Evolutionary conservation across 306 rosid species (phyloP).

Genomic region (Lablab purpureus): DNA sequence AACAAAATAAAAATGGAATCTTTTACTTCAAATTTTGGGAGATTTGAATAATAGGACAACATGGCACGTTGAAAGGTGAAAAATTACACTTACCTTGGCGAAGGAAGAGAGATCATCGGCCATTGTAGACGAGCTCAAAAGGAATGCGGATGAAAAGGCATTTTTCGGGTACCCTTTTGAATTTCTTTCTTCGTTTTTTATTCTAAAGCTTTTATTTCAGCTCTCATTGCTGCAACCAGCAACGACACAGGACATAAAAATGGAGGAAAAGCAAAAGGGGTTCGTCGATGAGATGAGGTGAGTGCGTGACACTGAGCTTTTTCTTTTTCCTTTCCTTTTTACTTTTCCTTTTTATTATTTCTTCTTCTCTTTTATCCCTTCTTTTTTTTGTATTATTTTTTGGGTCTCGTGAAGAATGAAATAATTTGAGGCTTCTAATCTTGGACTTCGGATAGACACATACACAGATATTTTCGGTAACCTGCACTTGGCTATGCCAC

Average conservation of each 20-base stretch:
- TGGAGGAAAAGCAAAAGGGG: slow-evolving; percentile 51
- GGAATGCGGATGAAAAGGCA: slow-evolving; percentile 70
- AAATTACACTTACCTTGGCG: slow-evolving; percentile 66
- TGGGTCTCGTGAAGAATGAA: slow-evolving; percentile 36
- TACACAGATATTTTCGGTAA: not conserved
- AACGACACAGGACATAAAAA: not conserved
- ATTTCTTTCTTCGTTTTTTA: slow-evolving; percentile 15
- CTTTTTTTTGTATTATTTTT: not conserved
- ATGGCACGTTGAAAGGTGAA: not conserved
- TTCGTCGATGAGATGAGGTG: slow-evolving; percentile 45
- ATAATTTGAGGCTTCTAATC: slow-evolving; percentile 44
- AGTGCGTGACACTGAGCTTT: slow-evolving; percentile 24
- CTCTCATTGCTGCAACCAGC: slow-evolving; percentile 50
- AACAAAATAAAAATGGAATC: slow-evolving; percentile 40
- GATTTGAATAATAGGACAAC: slow-evolving; percentile 43
- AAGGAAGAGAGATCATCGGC: slow-evolving; percentile 81
- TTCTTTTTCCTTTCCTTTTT: not conserved
- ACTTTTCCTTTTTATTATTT: not conserved
- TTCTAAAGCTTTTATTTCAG: slow-evolving; percentile 49
- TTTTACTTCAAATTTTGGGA: slow-evolving; percentile 27
- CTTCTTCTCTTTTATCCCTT: not conserved
- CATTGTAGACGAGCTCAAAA: slow-evolving; percentile 78
- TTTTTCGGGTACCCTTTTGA: slow-evolving; percentile 51
- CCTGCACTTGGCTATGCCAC: not conserved
- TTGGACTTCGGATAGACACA: slow-evolving; percentile 29